Percentiles rank a stretch among this genome's conserved stretches.
phyloP scores from a whole-genome alignment of 176 grass and related monocot species.

The Cenchrus purpureus region DNA sequence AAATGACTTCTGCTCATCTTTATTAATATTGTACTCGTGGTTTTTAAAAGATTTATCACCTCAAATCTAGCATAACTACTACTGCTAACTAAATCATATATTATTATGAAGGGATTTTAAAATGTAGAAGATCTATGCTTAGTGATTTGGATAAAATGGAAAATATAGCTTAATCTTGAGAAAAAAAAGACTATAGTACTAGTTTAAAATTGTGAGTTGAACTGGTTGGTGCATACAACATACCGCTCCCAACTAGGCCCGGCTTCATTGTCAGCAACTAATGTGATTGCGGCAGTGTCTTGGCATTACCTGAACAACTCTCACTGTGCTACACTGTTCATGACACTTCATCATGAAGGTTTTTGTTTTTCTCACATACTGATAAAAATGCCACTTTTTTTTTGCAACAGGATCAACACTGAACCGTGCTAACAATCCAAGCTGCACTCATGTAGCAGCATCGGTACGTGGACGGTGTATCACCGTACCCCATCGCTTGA shows the following conservation, averaged over 20 bases:
- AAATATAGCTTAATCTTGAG: not conserved
- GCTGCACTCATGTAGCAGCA: too few relatives aligned
- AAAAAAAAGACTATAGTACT: too few relatives aligned
- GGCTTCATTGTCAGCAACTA: conserved; percentile 10
- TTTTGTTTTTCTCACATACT: not conserved
- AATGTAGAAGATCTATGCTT: not conserved
- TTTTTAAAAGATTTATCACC: not conserved
- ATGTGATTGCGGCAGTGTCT: not conserved
- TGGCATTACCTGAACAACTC: not conserved
- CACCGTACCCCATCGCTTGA: too few relatives aligned
- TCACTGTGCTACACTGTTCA: conserved; percentile 24
- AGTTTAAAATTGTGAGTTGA: too few relatives aligned
- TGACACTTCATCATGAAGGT: not conserved
- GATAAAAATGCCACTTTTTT: not conserved
- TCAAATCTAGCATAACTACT: not conserved
- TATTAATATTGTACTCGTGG: not conserved
- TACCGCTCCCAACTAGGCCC: not conserved
- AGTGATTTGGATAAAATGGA: not conserved
- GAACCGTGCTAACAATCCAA: not conserved
- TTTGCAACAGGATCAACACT: not conserved
- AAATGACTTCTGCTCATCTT: not conserved
- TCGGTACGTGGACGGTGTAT: too few relatives aligned
- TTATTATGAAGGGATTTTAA: not conserved
- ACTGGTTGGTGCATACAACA: too few relatives aligned
- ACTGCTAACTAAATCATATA: not conserved